Base-by-base conservation (phyloP, 306 rosid genomes). In the Rosa multiflora region DNA sequence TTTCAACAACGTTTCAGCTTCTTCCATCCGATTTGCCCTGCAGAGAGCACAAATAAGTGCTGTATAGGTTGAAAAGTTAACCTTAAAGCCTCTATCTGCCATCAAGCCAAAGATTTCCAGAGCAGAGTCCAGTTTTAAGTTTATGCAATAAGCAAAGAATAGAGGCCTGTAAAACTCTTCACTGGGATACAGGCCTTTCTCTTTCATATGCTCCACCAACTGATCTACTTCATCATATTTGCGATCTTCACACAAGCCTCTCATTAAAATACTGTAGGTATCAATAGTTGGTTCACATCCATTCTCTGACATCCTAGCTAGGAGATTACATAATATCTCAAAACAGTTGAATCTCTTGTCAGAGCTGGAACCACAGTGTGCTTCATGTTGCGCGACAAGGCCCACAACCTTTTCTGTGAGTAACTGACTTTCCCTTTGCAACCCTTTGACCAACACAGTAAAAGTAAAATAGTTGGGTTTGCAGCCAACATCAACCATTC, bases 11-110 rank as follows among this genome's bases (percentile, higher is more conserved):
- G 49, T 75, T 83, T 83, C 77, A 83, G 87, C 89, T 81, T 81
- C 87, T 56, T 67, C 76, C 58, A 37, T 72, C 67, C 44, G 75
- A 71, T 48, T 78, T 72, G 5, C 69, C 73, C 69, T 75, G 84
- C 85, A 72, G 37, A 86, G 85, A 2, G 83, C 85, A 83, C 83
- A 75, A 67, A 86, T 58, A 49, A 86, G 88, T 73, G 80, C 86
- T 42, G 83, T 82, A 61, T 76, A 82, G n/a, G 48, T 59, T 29
- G 78, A 62, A 46, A 86, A 39, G 29, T 18, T 52, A 20, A 52
- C 78, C 78, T 79, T 72, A 67, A 72, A 44, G 26, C 85, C 87
- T 43, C 72, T 47, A 21, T 42, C 44, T 58, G n/a, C 71, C 89
- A 86, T 79, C 21, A 68, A 43, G 75, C 77, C 10, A 43, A 86